Base-by-base conservation (phyloP, 2,329 filamentous ascomycete genomes). In the Monosporascus sp. region DNA sequence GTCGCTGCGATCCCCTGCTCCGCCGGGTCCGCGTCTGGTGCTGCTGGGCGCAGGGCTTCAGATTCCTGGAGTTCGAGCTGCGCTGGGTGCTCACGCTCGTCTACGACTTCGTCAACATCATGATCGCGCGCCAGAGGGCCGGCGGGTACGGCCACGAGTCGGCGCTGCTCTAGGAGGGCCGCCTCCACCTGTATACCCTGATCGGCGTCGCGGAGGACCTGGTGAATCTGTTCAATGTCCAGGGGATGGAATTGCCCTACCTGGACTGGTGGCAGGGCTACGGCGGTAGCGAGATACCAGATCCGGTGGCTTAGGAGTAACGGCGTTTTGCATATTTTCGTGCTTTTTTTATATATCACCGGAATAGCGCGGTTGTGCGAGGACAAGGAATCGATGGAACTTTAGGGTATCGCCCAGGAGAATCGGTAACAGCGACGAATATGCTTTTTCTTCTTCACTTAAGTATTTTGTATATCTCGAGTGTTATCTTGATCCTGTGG, bases 31-130 rank as follows among this genome's bases (percentile, higher is more conserved):
- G 59, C 44, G 22, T 19, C 31, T 60, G 60, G 58, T 59, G 47
- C 43, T 62, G 60, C 48, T 62, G 47, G 53, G 58, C 50, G 7
- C 60, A 62, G 50, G 58, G 60, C 49, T 58, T 61, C 51, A 44
- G 37, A 1, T 5, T 50, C 22, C 53, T 60, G 6, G 58, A 61
- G 52, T 53, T 52, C 6, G 60, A 60, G 54, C 24, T 62, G 20
- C 56, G 60, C 4, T 60, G 57, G 60, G 49, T 54, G 19, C 52
- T 62, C 8, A 58, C 60, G 50, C 51, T 60, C 5, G 53, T 61
- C 5, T 62, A 56, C 50, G 60, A 62, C 51, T 47, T 60, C 5
- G 52, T 52, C 26, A 48, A 50, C 50, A 37, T 60, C 31, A 37
- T 57, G 22, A 52, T 60, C 26, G 51, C 47, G 48, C 49, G 50